These are phyloP conservation scores for Pyrus bretschneideri DNA, from an alignment of 306 rosid species.

Conservation along the genomic window DNA sequence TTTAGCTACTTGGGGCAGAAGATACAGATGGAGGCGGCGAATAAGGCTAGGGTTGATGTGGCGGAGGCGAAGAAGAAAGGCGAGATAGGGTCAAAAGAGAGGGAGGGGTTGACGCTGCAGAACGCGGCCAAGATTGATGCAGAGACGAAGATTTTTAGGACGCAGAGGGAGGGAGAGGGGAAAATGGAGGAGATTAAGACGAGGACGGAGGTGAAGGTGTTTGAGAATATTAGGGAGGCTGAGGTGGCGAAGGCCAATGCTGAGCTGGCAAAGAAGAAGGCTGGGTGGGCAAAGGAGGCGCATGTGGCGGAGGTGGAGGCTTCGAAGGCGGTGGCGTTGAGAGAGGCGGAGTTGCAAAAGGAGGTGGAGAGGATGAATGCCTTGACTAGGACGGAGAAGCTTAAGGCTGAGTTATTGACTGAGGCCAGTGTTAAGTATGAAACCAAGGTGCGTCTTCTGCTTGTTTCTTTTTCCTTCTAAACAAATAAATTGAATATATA, in stretches of 20 bases:
- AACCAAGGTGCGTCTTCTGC: slow-evolving; percentile 15
- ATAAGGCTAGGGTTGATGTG: slow-evolving; percentile 50
- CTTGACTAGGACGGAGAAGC: slow-evolving; percentile 26
- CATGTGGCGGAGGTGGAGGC: slow-evolving; percentile 34
- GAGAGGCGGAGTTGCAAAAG: slow-evolving; percentile 29
- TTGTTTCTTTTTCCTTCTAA: background rate
- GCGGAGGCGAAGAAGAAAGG: slow-evolving; percentile 41
- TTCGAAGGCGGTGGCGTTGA: slow-evolving; percentile 25
- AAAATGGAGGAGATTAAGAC: slow-evolving; percentile 29
- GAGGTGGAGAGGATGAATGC: slow-evolving; percentile 36
- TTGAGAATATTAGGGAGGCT: slow-evolving; percentile 29
- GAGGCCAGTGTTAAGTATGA: slow-evolving; percentile 39
- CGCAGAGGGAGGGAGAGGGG: slow-evolving; percentile 32
- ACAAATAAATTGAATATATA: background rate
- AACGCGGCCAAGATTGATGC: slow-evolving; percentile 37
- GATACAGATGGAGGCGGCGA: slow-evolving; percentile 60
- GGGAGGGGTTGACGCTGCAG: slow-evolving; percentile 30
- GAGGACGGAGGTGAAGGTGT: slow-evolving; percentile 31
- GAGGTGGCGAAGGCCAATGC: slow-evolving; percentile 35
- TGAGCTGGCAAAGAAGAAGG: slow-evolving; percentile 30
- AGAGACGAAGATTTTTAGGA: slow-evolving; percentile 25
- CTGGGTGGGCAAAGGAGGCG: slow-evolving; percentile 15
- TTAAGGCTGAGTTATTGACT: slow-evolving; percentile 32
- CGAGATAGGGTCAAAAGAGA: slow-evolving; percentile 30
- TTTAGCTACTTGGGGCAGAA: slow-evolving; percentile 63